Evolutionary conservation across 768 basidiomycete genomes (phyloP).

Genomic region (Sarcodon aspratus): DNA sequence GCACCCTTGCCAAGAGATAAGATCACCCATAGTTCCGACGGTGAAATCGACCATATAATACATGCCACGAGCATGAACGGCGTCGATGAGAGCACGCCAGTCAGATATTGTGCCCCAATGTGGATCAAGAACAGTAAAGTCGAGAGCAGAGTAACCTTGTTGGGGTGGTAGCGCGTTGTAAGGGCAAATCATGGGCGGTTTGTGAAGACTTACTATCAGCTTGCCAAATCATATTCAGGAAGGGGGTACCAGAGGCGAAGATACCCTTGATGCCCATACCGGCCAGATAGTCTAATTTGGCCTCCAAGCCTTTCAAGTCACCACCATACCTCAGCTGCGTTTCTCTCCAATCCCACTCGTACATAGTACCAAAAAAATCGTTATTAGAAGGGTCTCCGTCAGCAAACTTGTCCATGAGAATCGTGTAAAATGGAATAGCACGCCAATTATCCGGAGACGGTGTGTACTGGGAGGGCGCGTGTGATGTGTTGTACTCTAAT

Average conservation of each 20-base stretch:
- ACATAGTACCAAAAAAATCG: constrained; percentile 73
- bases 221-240: constrained; percentile 95
- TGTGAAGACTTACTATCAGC: constrained; percentile 69
- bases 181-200: not conserved
- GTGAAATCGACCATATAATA: constrained; percentile 92
- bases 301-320: constrained; percentile 68
- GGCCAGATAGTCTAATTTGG: constrained; percentile 76
- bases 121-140: constrained; percentile 84
- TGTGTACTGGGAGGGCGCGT: constrained; percentile 51
- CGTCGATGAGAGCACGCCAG: constrained; percentile 67
- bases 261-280: constrained; percentile 81
- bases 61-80: constrained; percentile 75
- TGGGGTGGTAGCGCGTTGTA: not conserved
- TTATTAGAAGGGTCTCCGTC: constrained; percentile 90
- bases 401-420: constrained; percentile 89
- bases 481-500: constrained; percentile 50
- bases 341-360: constrained; percentile 79
- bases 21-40: constrained; percentile 84
- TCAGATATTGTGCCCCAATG: constrained; percentile 83
- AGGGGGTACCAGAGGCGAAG: constrained; percentile 89
- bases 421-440: constrained; percentile 62
- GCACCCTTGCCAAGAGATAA: constrained; percentile 78
- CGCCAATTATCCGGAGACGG: constrained; percentile 84
- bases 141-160: constrained; percentile 84
- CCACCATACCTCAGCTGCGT: constrained; percentile 86